These are phyloP conservation scores for Parietaria judaica DNA, from an alignment of 306 rosid genomes.

Conservation along the genomic window DNA sequence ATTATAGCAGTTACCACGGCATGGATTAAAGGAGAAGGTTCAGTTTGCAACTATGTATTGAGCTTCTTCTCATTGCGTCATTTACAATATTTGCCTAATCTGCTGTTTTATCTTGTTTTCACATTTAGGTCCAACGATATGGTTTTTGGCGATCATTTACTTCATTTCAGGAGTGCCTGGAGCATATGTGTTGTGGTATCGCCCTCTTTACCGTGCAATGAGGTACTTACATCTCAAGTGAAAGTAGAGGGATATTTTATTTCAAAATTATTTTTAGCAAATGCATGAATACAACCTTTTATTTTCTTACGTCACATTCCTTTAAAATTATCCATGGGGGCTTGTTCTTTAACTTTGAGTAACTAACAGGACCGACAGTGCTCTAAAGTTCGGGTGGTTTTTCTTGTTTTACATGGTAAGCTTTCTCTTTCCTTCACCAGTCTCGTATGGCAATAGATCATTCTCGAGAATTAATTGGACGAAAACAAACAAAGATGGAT, in stretches of 20 bases:
- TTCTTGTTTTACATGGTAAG: conserved; percentile 62
- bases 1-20: conserved; percentile 65
- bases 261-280: neutral
- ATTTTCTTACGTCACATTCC: neutral
- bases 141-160: conserved; percentile 81
- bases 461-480: neutral
- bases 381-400: conserved; percentile 89
- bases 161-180: conserved; percentile 69
- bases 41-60: conserved; percentile 16
- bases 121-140: conserved; percentile 58
- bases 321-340: neutral
- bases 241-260: too few species aligned
- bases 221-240: conserved; percentile 40
- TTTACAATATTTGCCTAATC: conserved; percentile 14
- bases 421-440: conserved; percentile 10
- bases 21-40: conserved; percentile 89
- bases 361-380: conserved; percentile 76
- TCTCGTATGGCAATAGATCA: conserved; percentile 3
- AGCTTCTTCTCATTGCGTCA: conserved; percentile 2
- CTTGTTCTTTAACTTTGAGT: conserved; percentile 8
- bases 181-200: conserved; percentile 82
- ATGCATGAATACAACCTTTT: neutral
- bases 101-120: conserved; percentile 21
- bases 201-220: conserved; percentile 93
- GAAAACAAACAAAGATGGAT: conserved; percentile 9